Evolutionary conservation across 1,284 basidiomycete species (phyloP).

Genomic region (Ustilago esculenta): DNA sequence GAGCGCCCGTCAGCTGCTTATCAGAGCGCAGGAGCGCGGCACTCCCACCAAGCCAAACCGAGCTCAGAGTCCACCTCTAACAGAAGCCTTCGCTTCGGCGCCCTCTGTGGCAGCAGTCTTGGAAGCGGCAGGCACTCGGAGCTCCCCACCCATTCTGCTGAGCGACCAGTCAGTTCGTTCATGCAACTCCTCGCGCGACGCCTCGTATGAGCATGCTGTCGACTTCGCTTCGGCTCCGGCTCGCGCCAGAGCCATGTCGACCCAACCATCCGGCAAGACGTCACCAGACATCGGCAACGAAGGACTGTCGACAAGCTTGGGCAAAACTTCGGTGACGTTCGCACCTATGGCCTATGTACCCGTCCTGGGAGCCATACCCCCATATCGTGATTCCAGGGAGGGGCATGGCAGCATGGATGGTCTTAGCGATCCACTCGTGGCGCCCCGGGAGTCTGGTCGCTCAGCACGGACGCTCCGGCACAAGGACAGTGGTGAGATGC

Average conservation of each 20-base stretch:
- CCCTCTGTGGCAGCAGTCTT: slow-evolving; percentile 33
- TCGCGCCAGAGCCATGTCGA: slow-evolving; percentile 15
- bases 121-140: slow-evolving; percentile 28
- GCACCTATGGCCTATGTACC: slow-evolving; percentile 40
- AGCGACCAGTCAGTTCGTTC: slow-evolving; percentile 31
- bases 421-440: slow-evolving; percentile 7
- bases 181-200: slow-evolving; percentile 21
- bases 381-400: slow-evolving; percentile 19
- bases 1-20: slow-evolving; percentile 54
- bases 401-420: slow-evolving; percentile 14
- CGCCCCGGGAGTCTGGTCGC: slow-evolving; percentile 7
- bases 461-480: slow-evolving; percentile 28
- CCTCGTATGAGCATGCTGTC: slow-evolving; percentile 20
- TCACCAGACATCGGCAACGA: slow-evolving; percentile 30
- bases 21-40: slow-evolving; percentile 55
- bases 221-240: slow-evolving; percentile 14
- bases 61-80: slow-evolving; percentile 51
- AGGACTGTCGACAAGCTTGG: slow-evolving; percentile 28
- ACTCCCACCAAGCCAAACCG: slow-evolving; percentile 58
- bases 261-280: slow-evolving; percentile 16
- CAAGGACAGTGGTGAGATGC: slow-evolving; percentile 59
- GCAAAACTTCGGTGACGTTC: slow-evolving; percentile 29
- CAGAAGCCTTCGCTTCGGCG: slow-evolving; percentile 28
- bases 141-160: slow-evolving; percentile 33
- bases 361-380: slow-evolving; percentile 42